Base-by-base conservation (phyloP, 2,329 filamentous ascomycete genomes). In the Basipetospora chlamydospora region DNA sequence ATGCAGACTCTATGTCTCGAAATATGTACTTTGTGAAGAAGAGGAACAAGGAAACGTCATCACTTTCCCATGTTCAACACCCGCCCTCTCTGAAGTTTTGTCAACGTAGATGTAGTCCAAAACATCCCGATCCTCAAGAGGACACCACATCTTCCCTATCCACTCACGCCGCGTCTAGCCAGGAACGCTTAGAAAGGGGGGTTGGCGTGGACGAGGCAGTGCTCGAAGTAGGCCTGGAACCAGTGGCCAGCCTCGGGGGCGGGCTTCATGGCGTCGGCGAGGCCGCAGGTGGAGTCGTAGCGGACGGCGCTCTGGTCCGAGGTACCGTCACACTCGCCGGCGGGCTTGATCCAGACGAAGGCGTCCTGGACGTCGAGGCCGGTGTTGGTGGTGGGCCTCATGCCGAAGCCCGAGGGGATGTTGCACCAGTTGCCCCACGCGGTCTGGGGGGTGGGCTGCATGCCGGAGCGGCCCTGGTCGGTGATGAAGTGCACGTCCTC, bases 291-390 rank as follows among this genome's bases (percentile, higher is more conserved):
- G 42, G 46, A 50, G 48, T 58, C 55, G 47, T 56, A 59, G 35
- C 55, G 51, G 33, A 23, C 38, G 28, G 55, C 54, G 28, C 47
- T 50, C 30, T 37, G 42, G 49, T 57, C 55, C 45, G 51, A 54
- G 30, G 55, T 59, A n/a, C 56, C 57, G 37, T 60, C 46, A 7
- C 55, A 80, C 52, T 66, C 63, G 41, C 63, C 63, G 44, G 73
- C 73, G 12, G 74, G 74, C 64, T 79, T 79, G 47, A 76, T 58
- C 74, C 73, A 78, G 33, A 78, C 73, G 44, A 78, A 73, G 25
- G 73, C 70, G 53, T 79, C 75, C 36, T 66, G 63, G 15, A 73
- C 61, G 6, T 56, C 49, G 46, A 68, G 58, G 30, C 67, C 70
- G n/a, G 72, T 77, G 44, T 64, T 53, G 5, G 70, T 61, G 2